Conservation (phyloP, 805 yeast species). For the Komagataella pastoris region DNA sequence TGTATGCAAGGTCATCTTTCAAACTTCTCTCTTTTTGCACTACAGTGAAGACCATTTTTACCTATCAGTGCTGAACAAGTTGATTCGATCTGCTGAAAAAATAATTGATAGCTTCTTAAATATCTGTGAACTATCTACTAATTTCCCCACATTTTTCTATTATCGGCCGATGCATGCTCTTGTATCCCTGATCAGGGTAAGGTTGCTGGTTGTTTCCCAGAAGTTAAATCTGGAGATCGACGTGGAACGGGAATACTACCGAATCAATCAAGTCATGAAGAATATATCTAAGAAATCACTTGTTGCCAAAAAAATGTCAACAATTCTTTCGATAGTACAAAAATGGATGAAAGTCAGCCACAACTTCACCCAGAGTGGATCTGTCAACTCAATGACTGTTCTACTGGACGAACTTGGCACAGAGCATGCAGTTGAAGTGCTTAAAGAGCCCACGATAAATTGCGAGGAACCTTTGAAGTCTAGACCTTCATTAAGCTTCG, state of each 20-base stretch:
- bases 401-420: slow-evolving; percentile 39
- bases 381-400: slow-evolving; percentile 39
- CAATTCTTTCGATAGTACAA: slow-evolving; percentile 19
- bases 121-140: slow-evolving; percentile 22
- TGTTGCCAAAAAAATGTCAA: slow-evolving; percentile 20
- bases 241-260: slow-evolving; percentile 17
- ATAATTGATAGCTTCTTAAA: slow-evolving; percentile 30
- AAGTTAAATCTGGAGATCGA: slow-evolving; percentile 19
- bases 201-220: slow-evolving; percentile 29
- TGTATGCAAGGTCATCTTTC: slow-evolving; percentile 24
- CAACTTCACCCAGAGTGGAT: slow-evolving; percentile 31
- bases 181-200: slow-evolving; percentile 30
- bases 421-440: slow-evolving; percentile 28
- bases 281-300: slow-evolving; percentile 12
- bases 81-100: slow-evolving; percentile 31
- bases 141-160: slow-evolving; percentile 37
- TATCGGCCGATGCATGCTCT: slow-evolving; percentile 41
- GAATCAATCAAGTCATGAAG: slow-evolving; percentile 13
- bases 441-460: slow-evolving; percentile 12
- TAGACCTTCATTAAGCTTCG: background rate
- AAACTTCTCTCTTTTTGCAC: slow-evolving; percentile 8
- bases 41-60: slow-evolving; percentile 16
- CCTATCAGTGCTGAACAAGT: slow-evolving; percentile 23
- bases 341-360: slow-evolving; percentile 25
- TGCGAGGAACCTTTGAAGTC: slow-evolving; percentile 2